A percentile compares a stretch with the other conserved stretches of the same genome.
Evolutionary conservation across 257 asterid genomes (phyloP).

Genomic region (Apocynum venetum): DNA sequence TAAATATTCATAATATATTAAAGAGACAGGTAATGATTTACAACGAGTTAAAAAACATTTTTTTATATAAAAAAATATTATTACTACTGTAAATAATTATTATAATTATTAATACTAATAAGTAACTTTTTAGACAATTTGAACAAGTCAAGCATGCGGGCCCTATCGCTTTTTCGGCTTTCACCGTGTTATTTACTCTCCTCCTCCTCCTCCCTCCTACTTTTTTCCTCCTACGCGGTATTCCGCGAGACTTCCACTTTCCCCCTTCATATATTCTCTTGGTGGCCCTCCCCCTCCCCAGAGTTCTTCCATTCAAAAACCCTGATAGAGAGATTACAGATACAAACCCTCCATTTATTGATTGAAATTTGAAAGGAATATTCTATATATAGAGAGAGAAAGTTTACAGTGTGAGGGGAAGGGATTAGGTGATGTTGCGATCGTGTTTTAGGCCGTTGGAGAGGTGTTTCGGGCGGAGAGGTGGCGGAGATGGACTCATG

Average conservation of each 20-base stretch:
- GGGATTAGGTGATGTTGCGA: slow-evolving; percentile 49
- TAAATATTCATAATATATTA: too few relatives aligned
- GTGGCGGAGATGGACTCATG: slow-evolving; percentile 58
- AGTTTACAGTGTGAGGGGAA: not conserved
- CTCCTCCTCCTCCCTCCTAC: not conserved
- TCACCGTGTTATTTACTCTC: slow-evolving; percentile 13
- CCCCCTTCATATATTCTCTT: not conserved
- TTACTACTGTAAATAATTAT: too few relatives aligned
- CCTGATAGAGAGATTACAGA: not conserved
- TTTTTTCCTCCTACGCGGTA: not conserved
- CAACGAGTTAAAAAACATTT: too few relatives aligned
- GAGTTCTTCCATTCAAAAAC: not conserved
- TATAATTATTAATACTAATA: too few relatives aligned
- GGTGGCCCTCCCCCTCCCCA: not conserved
- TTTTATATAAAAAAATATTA: too few relatives aligned
- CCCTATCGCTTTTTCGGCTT: not conserved
- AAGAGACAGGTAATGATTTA: too few relatives aligned
- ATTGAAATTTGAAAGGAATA: not conserved
- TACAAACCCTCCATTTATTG: not conserved
- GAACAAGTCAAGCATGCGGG: not conserved
- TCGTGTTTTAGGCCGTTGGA: slow-evolving; percentile 49
- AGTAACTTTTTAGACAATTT: not conserved
- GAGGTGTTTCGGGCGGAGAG: slow-evolving; percentile 59
- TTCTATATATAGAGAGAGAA: not conserved
- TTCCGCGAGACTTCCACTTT: not conserved